phyloP scores from a whole-genome alignment of 2,329 filamentous ascomycete species.

The Chalaropsis ovoidea region DNA sequence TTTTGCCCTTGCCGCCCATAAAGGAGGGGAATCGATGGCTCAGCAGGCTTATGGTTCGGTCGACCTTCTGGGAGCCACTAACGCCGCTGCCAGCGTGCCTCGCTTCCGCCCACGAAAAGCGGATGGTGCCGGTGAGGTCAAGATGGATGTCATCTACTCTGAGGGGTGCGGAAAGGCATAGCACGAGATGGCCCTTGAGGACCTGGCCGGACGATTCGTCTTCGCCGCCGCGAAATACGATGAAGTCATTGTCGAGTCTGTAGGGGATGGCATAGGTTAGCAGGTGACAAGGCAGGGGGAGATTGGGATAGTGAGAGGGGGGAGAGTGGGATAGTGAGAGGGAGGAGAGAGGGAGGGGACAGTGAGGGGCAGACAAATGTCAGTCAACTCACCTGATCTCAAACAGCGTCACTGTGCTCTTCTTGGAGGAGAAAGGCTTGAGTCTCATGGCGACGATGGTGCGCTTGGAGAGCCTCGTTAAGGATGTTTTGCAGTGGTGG shows the following conservation, averaged over 20 bases:
- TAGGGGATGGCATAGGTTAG: slow-evolving; percentile 11
- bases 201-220: slow-evolving; percentile 67
- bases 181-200: slow-evolving; percentile 61
- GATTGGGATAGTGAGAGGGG: too few relatives aligned
- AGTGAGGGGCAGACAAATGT: neutral
- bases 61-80: slow-evolving; percentile 41
- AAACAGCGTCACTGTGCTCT: slow-evolving; percentile 25
- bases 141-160: slow-evolving; percentile 65
- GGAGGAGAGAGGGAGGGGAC: slow-evolving; percentile 4
- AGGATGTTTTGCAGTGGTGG: slow-evolving; percentile 3
- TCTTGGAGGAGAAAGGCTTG: slow-evolving; percentile 25
- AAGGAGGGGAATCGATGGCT: slow-evolving; percentile 62
- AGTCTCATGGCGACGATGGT: slow-evolving; percentile 23
- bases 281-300: neutral
- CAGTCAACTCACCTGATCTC: slow-evolving; percentile 24
- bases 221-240: slow-evolving; percentile 65
- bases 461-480: neutral
- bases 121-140: slow-evolving; percentile 58
- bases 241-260: slow-evolving; percentile 67
- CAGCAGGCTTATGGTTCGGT: slow-evolving; percentile 51
- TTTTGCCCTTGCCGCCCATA: slow-evolving; percentile 46
- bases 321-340: too few relatives aligned
- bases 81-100: slow-evolving; percentile 20
- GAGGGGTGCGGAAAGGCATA: slow-evolving; percentile 59
- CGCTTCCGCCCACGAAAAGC: slow-evolving; percentile 35